A percentile compares a stretch with the other conserved stretches of the same genome.
Evolutionary conservation across 306 rosid genomes (phyloP).

Genomic region (Luffa aegyptiaca): DNA sequence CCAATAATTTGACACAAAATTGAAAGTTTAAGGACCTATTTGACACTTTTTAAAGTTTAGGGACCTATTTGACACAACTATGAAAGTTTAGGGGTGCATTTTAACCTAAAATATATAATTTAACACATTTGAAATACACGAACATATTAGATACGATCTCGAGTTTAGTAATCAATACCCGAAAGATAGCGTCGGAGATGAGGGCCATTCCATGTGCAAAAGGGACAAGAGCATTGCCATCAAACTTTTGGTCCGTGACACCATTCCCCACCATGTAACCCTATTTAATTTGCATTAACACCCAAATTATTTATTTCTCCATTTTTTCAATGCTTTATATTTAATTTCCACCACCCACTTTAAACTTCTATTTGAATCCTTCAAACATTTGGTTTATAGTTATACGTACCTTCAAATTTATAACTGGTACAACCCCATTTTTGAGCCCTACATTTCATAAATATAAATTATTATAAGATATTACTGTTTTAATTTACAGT

Average conservation of each 20-base stretch:
- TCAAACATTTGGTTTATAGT: neutral
- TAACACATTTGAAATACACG: too few species aligned
- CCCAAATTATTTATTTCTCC: neutral
- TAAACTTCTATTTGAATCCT: neutral
- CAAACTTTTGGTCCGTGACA: constrained; percentile 48
- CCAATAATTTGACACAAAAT: too few species aligned
- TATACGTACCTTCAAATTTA: constrained; percentile 54
- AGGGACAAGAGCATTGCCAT: constrained; percentile 60
- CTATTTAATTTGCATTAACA: constrained; percentile 12
- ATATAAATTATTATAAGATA: neutral
- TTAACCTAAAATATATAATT: too few species aligned
- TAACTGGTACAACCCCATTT: constrained; percentile 29
- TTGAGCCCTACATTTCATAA: constrained; percentile 25
- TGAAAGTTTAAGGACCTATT: too few species aligned
- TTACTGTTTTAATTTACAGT: neutral
- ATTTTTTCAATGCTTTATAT: neutral
- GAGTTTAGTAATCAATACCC: constrained; percentile 18
- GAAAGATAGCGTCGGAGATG: constrained; percentile 43
- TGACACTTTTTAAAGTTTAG: too few species aligned
- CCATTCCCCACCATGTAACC: constrained; percentile 86
- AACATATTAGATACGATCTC: too few species aligned
- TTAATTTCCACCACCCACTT: neutral
- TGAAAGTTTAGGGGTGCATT: too few species aligned
- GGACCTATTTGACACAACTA: too few species aligned
- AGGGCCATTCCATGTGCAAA: constrained; percentile 88